Conservation (phyloP, 352 stramenopile species). For the Phytopythium cucurbitacearum region DNA sequence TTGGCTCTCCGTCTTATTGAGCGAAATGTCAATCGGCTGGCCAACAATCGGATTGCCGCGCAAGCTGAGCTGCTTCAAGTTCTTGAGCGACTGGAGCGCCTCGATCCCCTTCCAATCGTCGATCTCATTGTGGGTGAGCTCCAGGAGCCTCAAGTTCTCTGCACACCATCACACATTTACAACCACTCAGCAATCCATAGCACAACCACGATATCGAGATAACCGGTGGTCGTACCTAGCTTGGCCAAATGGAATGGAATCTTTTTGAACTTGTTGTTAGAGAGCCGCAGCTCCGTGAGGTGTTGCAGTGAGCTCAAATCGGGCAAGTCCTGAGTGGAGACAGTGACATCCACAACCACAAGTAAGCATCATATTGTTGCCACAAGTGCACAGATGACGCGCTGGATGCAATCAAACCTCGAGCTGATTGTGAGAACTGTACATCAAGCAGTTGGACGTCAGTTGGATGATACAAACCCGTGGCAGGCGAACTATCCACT, state of each 20-base stretch:
- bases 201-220: neutral
- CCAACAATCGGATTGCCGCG: slow-evolving; percentile 78
- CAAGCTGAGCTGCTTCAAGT: slow-evolving; percentile 77
- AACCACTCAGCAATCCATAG: neutral
- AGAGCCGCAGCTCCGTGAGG: slow-evolving; percentile 76
- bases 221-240: slow-evolving; percentile 37
- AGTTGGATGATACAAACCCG: slow-evolving; percentile 5
- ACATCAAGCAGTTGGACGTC: slow-evolving; percentile 5
- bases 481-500: slow-evolving; percentile 4
- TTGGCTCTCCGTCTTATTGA: slow-evolving; percentile 15
- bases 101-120: slow-evolving; percentile 78
- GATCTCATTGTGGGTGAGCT: slow-evolving; percentile 80
- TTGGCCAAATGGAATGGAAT: slow-evolving; percentile 57
- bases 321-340: slow-evolving; percentile 34
- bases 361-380: neutral
- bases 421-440: slow-evolving; percentile 73
- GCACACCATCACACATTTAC: slow-evolving; percentile 2
- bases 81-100: slow-evolving; percentile 44
- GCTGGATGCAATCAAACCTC: slow-evolving; percentile 15
- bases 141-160: slow-evolving; percentile 80
- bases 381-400: neutral
- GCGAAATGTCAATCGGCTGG: slow-evolving; percentile 25
- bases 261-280: slow-evolving; percentile 74
- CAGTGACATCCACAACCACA: neutral
- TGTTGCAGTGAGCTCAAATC: slow-evolving; percentile 58